Evolutionary conservation across 2,329 filamentous ascomycete species (phyloP), one percentile per base, ranked within the genome.

Genomic region (Daldinia sp.): DNA sequence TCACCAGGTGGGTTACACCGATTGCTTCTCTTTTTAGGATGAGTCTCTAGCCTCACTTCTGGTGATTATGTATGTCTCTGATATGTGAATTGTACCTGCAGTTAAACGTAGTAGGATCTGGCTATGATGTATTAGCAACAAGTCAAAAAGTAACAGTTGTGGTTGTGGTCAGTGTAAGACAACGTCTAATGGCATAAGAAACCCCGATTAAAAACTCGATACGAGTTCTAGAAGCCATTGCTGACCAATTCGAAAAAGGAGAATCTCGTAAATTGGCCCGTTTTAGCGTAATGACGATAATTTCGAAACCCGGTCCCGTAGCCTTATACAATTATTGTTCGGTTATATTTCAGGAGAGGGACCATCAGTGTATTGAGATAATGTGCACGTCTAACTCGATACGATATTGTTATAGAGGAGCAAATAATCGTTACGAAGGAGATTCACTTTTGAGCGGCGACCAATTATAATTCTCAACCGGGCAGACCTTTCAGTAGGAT

Each of bases 61-160:
- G 20, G 48, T 44, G 23, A n/a, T 28, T 3, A 12, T 7, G 33
- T 35, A 10, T 35, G 33, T 33, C 5, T 9, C 30, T 33, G 30
- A 33, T 9, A 9, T 35, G 18, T 37, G 53, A 13, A 35, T n/a
- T 53, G 67, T 69, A 67, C 63, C 63, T 69, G 67, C 56, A 66
- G 67, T 54, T 10, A 12, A 60, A 53, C 46, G 48, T 33, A 51
- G 42, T 1, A 35, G 23, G 33, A 42, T 54, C 41, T 48, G 48
- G 23, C 23, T 59, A 37, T 59, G 39, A 6, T 33, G 39, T 61
- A 44, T 35, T 30, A 33, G 28, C 13, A 9, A 26, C 15, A 33
- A 4, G 23, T 46, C 41, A 44, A 58, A 58, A 58, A 58, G 20
- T 58, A 58, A 41, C 30, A 59, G n/a, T n/a, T n/a, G n/a, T n/a